These are phyloP conservation scores for Sporothrix pallida DNA, from an alignment of 2,329 filamentous ascomycete genomes.

Conservation along the genomic window DNA sequence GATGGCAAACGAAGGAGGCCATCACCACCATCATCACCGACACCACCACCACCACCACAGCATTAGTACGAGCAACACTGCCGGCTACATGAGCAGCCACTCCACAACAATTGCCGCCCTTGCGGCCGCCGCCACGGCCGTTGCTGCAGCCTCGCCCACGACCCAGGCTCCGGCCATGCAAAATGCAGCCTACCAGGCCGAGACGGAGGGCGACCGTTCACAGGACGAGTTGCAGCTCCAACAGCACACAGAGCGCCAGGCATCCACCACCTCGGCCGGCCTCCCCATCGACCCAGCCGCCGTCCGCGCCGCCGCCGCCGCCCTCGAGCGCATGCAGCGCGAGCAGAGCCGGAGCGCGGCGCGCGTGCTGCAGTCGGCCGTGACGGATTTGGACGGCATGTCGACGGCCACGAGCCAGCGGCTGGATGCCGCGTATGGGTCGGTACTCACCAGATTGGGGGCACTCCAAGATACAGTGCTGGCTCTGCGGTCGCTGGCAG, in stretches of 20 bases:
- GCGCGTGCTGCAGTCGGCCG: constrained; percentile 32
- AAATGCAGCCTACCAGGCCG: background rate
- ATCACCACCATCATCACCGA: constrained; percentile 23
- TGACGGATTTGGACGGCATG: constrained; percentile 33
- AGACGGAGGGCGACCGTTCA: background rate
- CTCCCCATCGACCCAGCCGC: constrained; percentile 10
- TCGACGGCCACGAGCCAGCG: constrained; percentile 67
- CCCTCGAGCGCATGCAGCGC: constrained; percentile 33
- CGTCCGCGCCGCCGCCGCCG: constrained; percentile 37
- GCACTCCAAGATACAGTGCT: constrained; percentile 67
- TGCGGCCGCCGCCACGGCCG: constrained; percentile 28
- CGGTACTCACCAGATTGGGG: constrained; percentile 71
- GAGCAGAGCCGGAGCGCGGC: constrained; percentile 32
- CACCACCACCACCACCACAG: constrained; percentile 21
- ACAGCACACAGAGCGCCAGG: background rate
- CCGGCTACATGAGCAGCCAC: constrained; percentile 20
- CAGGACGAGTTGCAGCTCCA: constrained; percentile 13
- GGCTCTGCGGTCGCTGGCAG: constrained; percentile 70
- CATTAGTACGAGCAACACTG: constrained; percentile 10
- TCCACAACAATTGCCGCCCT: constrained; percentile 35
- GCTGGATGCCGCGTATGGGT: constrained; percentile 77
- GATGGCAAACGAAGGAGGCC: constrained; percentile 8
- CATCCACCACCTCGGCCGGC: background rate
- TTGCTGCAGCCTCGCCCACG: constrained; percentile 28
- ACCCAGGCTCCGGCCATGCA: background rate